These are phyloP conservation scores for Ilex asprella DNA, from an alignment of 257 asterid genomes.

Conservation along the genomic window DNA sequence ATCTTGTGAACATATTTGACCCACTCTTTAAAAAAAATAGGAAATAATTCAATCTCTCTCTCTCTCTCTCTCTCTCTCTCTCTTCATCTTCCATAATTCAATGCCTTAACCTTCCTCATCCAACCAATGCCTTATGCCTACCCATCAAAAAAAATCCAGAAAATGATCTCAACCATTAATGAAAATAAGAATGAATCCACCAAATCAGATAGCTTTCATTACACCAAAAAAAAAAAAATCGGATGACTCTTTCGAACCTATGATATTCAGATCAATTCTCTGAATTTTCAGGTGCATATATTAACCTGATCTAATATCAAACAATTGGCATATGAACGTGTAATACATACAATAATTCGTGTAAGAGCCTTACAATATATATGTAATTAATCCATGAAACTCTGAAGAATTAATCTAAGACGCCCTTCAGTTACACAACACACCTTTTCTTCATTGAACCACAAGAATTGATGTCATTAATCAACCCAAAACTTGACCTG, in stretches of 20 bases:
- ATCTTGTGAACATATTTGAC: no score
- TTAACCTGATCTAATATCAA: slow-evolving; percentile 7
- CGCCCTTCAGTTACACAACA: slow-evolving; percentile 3
- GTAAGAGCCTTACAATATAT: no score
- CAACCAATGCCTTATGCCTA: no score
- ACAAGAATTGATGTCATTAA: slow-evolving; percentile 9
- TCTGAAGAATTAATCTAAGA: background rate
- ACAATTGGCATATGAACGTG: slow-evolving; percentile 11
- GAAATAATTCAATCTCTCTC: no score
- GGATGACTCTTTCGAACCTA: background rate
- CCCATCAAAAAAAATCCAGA: background rate
- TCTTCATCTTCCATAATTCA: no score
- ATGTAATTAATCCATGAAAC: no score
- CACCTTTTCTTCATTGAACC: slow-evolving; percentile 29
- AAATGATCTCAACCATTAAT: no score
- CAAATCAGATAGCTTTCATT: no score
- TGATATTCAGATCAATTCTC: background rate
- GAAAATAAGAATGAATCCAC: no score
- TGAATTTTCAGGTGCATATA: background rate
- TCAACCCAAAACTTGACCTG: slow-evolving; percentile 4
- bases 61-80: no score
- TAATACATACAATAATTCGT: slow-evolving; percentile 5
- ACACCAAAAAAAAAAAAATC: background rate
- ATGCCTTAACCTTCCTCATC: no score
- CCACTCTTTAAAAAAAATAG: no score